These are phyloP conservation scores for Seminavis robusta DNA, from an alignment of 108 stramenopile genomes.

Conservation along the genomic window DNA sequence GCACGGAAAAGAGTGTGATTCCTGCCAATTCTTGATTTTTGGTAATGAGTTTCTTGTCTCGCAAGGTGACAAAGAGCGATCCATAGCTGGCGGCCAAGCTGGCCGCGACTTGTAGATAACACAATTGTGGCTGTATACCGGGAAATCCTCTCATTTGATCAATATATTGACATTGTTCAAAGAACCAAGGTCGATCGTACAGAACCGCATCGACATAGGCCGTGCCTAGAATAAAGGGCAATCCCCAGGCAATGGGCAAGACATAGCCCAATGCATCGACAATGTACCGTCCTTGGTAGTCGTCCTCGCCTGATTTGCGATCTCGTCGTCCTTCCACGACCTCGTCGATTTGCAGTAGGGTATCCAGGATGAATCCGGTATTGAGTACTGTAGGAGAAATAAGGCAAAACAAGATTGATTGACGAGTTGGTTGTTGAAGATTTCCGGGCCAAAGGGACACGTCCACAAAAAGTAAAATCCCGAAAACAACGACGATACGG, in stretches of 20 bases:
- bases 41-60: too few relatives aligned
- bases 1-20: too few relatives aligned
- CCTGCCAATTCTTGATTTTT: too few relatives aligned
- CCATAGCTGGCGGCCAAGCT: too few relatives aligned
- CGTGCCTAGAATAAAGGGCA: constrained; percentile 16
- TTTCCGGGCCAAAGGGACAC: constrained; percentile 15
- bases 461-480: constrained; percentile 29
- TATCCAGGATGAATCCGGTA: too few relatives aligned
- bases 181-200: constrained; percentile 20
- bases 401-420: constrained; percentile 1
- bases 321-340: constrained; percentile 23
- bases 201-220: background rate
- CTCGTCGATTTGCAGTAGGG: constrained; percentile 12
- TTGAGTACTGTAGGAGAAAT: constrained; percentile 14
- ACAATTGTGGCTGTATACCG: constrained; percentile 18
- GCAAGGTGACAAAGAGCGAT: too few relatives aligned
- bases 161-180: constrained; percentile 24
- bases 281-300: constrained; percentile 8
- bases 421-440: constrained; percentile 1
- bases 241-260: constrained; percentile 13
- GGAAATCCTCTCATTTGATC: background rate
- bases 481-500: constrained; percentile 27
- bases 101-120: too few relatives aligned
- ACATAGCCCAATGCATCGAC: too few relatives aligned
- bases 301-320: constrained; percentile 13